Evolutionary conservation across 1,139 yeast genomes (phyloP).

Genomic region (Suhomyces terraborum): DNA sequence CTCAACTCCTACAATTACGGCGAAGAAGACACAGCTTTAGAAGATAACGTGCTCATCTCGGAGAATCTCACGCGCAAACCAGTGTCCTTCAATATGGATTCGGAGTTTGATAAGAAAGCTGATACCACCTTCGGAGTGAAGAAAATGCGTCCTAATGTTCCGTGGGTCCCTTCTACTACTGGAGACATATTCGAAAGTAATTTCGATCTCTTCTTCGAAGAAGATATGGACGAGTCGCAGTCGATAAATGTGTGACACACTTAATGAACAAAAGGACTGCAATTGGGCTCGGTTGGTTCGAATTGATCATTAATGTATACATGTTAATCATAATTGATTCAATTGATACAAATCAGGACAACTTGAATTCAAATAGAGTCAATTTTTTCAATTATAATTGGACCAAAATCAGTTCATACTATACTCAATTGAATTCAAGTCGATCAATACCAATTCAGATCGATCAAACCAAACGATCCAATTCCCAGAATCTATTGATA

Average conservation of each 20-base stretch:
- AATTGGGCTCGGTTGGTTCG: too few relatives aligned
- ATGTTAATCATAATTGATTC: too few relatives aligned
- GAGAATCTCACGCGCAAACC: slow-evolving; percentile 8
- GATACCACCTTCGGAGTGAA: slow-evolving; percentile 13
- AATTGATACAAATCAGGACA: too few relatives aligned
- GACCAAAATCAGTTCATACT: too few relatives aligned
- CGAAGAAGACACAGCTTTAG: slow-evolving; percentile 17
- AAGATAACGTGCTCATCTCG: slow-evolving; percentile 11
- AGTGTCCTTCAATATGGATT: slow-evolving; percentile 9
- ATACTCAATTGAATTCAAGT: too few relatives aligned
- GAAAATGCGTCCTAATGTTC: slow-evolving; percentile 10
- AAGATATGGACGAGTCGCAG: slow-evolving; percentile 30
- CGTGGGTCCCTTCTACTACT: slow-evolving; percentile 2
- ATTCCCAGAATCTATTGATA: too few relatives aligned
- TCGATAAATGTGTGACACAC: slow-evolving; percentile 12
- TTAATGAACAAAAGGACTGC: too few relatives aligned
- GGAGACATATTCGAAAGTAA: slow-evolving; percentile 15
- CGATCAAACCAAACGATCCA: too few relatives aligned
- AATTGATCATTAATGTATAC: too few relatives aligned
- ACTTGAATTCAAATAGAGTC: too few relatives aligned
- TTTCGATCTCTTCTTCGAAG: slow-evolving; percentile 34
- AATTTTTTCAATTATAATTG: too few relatives aligned
- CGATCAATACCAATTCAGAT: too few relatives aligned
- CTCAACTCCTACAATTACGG: slow-evolving; percentile 33
- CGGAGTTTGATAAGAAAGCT: slow-evolving; percentile 19